Percentiles rank a stretch among this genome's conserved stretches.
phyloP scores from a whole-genome alignment of 2,329 filamentous ascomycete genomes.

The Neopestalotiopsis clavispora region DNA sequence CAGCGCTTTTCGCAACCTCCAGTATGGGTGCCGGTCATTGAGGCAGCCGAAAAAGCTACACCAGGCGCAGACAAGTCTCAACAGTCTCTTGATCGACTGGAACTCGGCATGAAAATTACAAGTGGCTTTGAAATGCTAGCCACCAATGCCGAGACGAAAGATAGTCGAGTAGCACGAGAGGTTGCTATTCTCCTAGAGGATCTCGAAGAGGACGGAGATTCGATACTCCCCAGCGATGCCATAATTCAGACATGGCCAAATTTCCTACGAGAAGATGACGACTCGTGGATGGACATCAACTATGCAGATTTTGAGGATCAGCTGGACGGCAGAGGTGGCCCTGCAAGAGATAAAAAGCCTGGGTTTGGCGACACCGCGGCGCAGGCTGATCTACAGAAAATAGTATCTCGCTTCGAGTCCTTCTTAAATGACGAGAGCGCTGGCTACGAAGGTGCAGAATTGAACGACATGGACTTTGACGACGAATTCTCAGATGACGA shows the following conservation, averaged over 20 bases:
- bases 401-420: slow-evolving; percentile 90
- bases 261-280: slow-evolving; percentile 72
- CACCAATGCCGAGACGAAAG: slow-evolving; percentile 67
- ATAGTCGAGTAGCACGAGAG: slow-evolving; percentile 74
- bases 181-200: slow-evolving; percentile 79
- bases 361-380: slow-evolving; percentile 70
- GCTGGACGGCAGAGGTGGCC: slow-evolving; percentile 57
- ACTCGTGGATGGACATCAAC: slow-evolving; percentile 90
- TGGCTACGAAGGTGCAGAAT: slow-evolving; percentile 77
- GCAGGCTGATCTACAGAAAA: slow-evolving; percentile 82
- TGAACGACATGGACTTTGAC: slow-evolving; percentile 68
- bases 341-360: slow-evolving; percentile 24
- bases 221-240: slow-evolving; percentile 68
- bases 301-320: slow-evolving; percentile 89
- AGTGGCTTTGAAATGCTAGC: slow-evolving; percentile 92
- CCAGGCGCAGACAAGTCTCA: slow-evolving; percentile 27
- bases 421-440: slow-evolving; percentile 88
- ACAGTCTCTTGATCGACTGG: slow-evolving; percentile 47
- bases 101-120: slow-evolving; percentile 86
- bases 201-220: slow-evolving; percentile 71
- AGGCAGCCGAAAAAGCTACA: slow-evolving; percentile 30
- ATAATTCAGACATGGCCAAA: slow-evolving; percentile 76
- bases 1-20: slow-evolving; percentile 77
- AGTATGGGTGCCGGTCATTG: slow-evolving; percentile 49
- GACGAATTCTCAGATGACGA: slow-evolving; percentile 61